These are phyloP conservation scores for Penicillium sp. DNA, from an alignment of 2,329 filamentous ascomycete genomes.

Conservation along the genomic window DNA sequence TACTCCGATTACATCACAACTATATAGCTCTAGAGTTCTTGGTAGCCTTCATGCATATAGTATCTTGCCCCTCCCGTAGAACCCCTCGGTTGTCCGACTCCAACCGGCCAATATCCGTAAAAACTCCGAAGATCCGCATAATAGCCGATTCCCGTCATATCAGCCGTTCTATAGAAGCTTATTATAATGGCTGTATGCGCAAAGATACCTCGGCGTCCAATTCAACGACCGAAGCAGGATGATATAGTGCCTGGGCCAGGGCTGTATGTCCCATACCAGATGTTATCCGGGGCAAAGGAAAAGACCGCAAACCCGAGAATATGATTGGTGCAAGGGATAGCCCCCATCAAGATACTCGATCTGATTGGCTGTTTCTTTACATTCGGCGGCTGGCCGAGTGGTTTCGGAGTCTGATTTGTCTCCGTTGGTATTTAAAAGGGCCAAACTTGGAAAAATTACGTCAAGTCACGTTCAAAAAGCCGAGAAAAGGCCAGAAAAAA, in stretches of 20 bases:
- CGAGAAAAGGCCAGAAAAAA: conserved; percentile 10
- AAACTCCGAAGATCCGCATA: conserved; percentile 16
- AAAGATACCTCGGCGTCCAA: conserved; percentile 6
- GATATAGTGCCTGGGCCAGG: background rate
- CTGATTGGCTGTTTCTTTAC: conserved; percentile 3
- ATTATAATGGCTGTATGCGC: background rate
- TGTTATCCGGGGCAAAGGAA: conserved; percentile 4
- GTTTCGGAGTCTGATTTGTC: conserved; percentile 31
- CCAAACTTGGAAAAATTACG: conserved; percentile 13
- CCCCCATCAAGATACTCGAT: background rate
- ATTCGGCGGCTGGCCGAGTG: conserved; percentile 16
- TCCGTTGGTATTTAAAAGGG: conserved; percentile 21
- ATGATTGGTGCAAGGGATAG: conserved; percentile 21
- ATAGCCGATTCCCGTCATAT: background rate
- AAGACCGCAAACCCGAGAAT: conserved; percentile 22
- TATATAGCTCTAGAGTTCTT: background rate
- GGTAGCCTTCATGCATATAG: background rate
- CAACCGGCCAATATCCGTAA: conserved; percentile 11
- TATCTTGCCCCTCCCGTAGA: background rate
- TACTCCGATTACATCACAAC: background rate
- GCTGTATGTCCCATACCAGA: conserved; percentile 14
- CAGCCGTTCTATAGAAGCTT: background rate
- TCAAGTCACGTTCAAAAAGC: conserved; percentile 10
- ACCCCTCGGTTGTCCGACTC: conserved; percentile 12
- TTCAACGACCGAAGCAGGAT: conserved; percentile 6